phyloP scores from a whole-genome alignment of 805 yeast species.

The Candida germanica region DNA sequence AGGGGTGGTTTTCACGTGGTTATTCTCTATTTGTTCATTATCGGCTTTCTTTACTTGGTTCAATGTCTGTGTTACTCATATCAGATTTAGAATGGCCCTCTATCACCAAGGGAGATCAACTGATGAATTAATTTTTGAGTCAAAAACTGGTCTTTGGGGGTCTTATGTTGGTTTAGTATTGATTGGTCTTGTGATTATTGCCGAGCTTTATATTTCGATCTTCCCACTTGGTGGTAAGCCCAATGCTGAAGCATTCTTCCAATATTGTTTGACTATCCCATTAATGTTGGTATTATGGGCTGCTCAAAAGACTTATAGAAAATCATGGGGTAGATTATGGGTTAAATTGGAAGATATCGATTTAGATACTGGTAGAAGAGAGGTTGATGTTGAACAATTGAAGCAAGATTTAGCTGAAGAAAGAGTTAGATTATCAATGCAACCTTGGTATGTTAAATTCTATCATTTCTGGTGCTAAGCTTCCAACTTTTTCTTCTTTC shows the following conservation, averaged over 20 bases:
- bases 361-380: conserved; percentile 44
- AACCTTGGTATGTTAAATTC: conserved; percentile 25
- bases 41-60: conserved; percentile 43
- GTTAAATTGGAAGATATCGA: conserved; percentile 35
- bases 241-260: conserved; percentile 44
- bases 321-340: conserved; percentile 28
- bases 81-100: conserved; percentile 41
- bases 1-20: conserved; percentile 38
- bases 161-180: conserved; percentile 32
- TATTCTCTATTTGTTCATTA: conserved; percentile 39
- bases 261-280: conserved; percentile 48
- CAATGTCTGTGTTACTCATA: conserved; percentile 37
- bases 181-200: conserved; percentile 31
- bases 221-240: conserved; percentile 30
- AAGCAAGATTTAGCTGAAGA: conserved; percentile 43
- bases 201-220: conserved; percentile 39
- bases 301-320: conserved; percentile 36
- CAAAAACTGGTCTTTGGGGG: conserved; percentile 38
- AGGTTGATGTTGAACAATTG: conserved; percentile 33
- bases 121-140: conserved; percentile 34
- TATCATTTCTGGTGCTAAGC: conserved; percentile 32
- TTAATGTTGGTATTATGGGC: conserved; percentile 44
- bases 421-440: conserved; percentile 20
- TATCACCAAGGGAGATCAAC: conserved; percentile 31
- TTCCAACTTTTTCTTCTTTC: background rate